These are phyloP conservation scores for Paramecium octaurelia DNA, from an alignment of 73 alveolate genomes.

Conservation along the genomic window DNA sequence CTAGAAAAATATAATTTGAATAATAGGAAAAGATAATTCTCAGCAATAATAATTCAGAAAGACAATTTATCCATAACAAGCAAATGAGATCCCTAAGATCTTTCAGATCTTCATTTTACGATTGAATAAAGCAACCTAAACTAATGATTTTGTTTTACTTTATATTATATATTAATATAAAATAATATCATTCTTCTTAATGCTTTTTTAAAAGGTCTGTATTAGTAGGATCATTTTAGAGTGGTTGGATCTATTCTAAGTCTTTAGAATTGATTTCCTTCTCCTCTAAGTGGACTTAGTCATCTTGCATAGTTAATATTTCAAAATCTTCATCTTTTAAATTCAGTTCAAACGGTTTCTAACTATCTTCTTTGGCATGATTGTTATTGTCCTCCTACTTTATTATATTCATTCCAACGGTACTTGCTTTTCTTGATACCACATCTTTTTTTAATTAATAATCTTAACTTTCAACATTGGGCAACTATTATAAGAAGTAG, in stretches of 20 bases:
- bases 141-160: neutral
- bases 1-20: conserved; percentile 1
- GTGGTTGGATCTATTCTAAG: neutral
- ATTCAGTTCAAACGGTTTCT: neutral
- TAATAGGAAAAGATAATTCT: neutral
- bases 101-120: neutral
- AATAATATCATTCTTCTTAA: neutral
- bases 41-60: neutral
- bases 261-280: neutral
- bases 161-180: neutral
- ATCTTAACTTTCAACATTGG: neutral
- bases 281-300: neutral
- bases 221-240: neutral
- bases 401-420: neutral
- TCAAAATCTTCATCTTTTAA: neutral
- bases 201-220: neutral
- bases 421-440: neutral
- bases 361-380: neutral
- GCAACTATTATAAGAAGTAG: neutral
- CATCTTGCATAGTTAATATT: neutral
- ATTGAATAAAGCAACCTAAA: neutral
- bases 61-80: neutral
- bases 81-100: neutral
- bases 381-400: neutral
- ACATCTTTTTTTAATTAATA: neutral